phyloP scores from a whole-genome alignment of 495 filamentous ascomycete species.

The Aspergillus panamensis region DNA sequence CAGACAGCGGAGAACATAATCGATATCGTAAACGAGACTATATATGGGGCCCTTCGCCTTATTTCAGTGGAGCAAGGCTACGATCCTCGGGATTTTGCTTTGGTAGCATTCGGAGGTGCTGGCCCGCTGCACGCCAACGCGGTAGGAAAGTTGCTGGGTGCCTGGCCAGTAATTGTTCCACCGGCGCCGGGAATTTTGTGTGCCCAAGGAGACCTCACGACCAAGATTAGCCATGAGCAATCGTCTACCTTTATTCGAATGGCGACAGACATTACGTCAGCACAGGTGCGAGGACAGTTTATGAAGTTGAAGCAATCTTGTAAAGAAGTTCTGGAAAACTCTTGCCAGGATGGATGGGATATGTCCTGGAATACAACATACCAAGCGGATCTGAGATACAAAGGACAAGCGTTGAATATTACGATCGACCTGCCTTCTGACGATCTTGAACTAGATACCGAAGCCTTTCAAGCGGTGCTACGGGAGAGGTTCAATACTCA shows the following conservation, averaged over 20 bases:
- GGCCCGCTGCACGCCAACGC: conserved; percentile 49
- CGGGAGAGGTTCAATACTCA: conserved; percentile 38
- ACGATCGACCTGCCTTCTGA: conserved; percentile 35
- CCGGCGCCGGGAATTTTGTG: conserved; percentile 50
- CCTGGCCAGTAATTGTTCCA: conserved; percentile 51
- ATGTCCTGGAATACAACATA: conserved; percentile 31
- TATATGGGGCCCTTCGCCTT: conserved; percentile 49
- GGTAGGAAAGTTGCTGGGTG: conserved; percentile 45
- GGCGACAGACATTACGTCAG: conserved; percentile 28
- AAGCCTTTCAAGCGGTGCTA: conserved; percentile 24
- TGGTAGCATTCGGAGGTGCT: conserved; percentile 52
- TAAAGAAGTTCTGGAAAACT: conserved; percentile 18
- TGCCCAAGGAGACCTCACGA: conserved; percentile 48
- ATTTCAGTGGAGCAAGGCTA: conserved; percentile 52
- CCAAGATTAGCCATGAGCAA: conserved; percentile 44
- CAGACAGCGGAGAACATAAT: conserved; percentile 49
- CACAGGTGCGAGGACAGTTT: conserved; percentile 27
- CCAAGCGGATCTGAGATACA: conserved; percentile 47
- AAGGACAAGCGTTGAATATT: conserved; percentile 46
- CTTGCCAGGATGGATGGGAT: conserved; percentile 18
- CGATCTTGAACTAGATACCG: conserved; percentile 26
- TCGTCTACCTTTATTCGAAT: conserved; percentile 42
- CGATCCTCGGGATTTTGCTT: conserved; percentile 49
- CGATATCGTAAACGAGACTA: conserved; percentile 48
- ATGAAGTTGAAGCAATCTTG: conserved; percentile 21